Percentiles rank a stretch among this genome's conserved stretches.
Conservation (phyloP, 371 early-diverging fungal species). For the Syncephalis fuscata region DNA sequence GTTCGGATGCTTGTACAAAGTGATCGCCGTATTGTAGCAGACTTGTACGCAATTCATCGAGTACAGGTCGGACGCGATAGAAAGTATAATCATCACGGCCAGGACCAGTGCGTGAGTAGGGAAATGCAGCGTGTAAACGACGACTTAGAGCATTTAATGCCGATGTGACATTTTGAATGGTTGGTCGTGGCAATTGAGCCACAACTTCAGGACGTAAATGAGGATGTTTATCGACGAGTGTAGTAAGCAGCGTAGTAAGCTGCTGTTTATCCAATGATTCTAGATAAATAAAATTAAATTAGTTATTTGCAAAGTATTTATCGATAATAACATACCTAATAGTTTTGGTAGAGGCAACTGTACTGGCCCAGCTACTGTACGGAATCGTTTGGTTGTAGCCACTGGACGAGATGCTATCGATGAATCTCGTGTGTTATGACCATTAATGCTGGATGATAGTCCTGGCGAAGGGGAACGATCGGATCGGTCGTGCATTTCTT, state of each 20-base stretch:
- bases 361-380: too few species aligned
- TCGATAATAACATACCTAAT: background rate
- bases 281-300: slow-evolving; percentile 7
- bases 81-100: slow-evolving; percentile 75
- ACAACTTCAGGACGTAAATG: slow-evolving; percentile 49
- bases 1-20: slow-evolving; percentile 63
- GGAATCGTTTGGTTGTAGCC: too few species aligned
- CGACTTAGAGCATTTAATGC: slow-evolving; percentile 52
- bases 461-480: too few species aligned
- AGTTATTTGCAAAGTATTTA: background rate
- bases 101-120: slow-evolving; percentile 68
- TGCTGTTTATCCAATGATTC: slow-evolving; percentile 53
- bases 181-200: slow-evolving; percentile 70
- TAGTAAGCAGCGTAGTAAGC: slow-evolving; percentile 48
- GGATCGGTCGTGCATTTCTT: too few species aligned
- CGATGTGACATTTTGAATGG: slow-evolving; percentile 52
- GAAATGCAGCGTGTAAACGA: slow-evolving; percentile 55
- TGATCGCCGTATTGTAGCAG: slow-evolving; percentile 52
- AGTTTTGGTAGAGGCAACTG: slow-evolving; percentile 1
- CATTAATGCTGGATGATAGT: too few species aligned
- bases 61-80: slow-evolving; percentile 60
- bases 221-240: slow-evolving; percentile 54
- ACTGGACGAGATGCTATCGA: too few species aligned
- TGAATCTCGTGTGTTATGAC: too few species aligned
- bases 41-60: slow-evolving; percentile 48